Evolutionary conservation across 2,329 filamentous ascomycete genomes (phyloP).

Genomic region (Penicillium rolfsii): DNA sequence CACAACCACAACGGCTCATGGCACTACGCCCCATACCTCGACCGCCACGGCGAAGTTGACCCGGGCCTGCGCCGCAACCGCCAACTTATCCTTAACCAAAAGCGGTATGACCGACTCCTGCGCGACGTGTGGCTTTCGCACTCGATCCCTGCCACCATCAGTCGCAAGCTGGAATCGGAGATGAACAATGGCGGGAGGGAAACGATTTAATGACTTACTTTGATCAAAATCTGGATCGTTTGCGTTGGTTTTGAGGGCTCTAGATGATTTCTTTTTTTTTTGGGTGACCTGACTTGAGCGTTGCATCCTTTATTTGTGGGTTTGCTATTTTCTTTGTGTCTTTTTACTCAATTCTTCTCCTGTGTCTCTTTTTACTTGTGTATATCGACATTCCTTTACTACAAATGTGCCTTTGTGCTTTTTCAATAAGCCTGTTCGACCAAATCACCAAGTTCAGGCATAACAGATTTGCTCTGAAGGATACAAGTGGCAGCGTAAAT

Average conservation of each 20-base stretch:
- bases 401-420: neutral
- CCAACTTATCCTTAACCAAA: constrained; percentile 90
- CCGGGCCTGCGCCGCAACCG: constrained; percentile 84
- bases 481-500: no score
- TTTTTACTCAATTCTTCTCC: neutral
- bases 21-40: constrained; percentile 87
- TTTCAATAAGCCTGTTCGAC: no score
- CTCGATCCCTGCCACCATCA: constrained; percentile 84
- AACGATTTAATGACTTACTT: constrained; percentile 51
- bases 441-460: no score
- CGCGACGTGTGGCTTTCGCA: constrained; percentile 85
- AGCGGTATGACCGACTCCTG: constrained; percentile 85
- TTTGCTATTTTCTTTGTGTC: constrained; percentile 5
- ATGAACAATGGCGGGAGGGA: constrained; percentile 99
- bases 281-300: constrained; percentile 2
- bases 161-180: constrained; percentile 86
- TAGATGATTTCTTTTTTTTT: constrained; percentile 11
- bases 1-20: constrained; percentile 82
- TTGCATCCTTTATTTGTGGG: neutral
- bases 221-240: constrained; percentile 12
- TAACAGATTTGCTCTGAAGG: no score
- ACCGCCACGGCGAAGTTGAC: constrained; percentile 94
- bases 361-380: constrained; percentile 4
- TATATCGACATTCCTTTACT: constrained; percentile 9
- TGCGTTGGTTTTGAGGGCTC: constrained; percentile 1